phyloP scores from a whole-genome alignment of 1,139 yeast species.

The Nakaseomyces kungkrabaensis region DNA sequence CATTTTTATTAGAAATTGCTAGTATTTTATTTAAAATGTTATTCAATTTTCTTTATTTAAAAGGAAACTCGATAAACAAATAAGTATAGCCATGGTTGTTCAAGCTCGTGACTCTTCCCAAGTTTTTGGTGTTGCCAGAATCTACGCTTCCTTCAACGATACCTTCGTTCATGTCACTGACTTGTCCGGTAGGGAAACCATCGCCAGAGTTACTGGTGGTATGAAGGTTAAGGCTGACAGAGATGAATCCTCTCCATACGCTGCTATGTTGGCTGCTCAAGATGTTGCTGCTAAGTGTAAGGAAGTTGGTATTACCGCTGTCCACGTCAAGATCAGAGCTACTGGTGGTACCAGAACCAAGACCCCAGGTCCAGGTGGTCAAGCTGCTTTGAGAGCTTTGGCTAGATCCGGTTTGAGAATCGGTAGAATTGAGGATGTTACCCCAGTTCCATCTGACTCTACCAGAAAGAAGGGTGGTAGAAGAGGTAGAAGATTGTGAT shows the following conservation, averaged over 20 bases:
- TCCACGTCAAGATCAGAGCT: slow-evolving; percentile 99
- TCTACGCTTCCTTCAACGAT: slow-evolving; percentile 99
- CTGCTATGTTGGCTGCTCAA: slow-evolving; percentile 99
- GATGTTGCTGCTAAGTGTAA: slow-evolving; percentile 98
- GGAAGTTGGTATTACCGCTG: slow-evolving; percentile 99
- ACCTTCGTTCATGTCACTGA: slow-evolving; percentile 99
- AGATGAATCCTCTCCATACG: slow-evolving; percentile 99
- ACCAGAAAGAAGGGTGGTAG: slow-evolving; percentile 99
- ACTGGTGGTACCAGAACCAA: slow-evolving; percentile 99
- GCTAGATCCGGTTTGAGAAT: slow-evolving; percentile 99
- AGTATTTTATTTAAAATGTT: neutral
- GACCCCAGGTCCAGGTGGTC: slow-evolving; percentile 99
- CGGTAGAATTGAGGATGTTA: slow-evolving; percentile 99
- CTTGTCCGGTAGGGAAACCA: slow-evolving; percentile 99
- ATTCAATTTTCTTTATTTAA: neutral
- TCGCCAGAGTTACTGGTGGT: slow-evolving; percentile 99
- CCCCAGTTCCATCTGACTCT: slow-evolving; percentile 99
- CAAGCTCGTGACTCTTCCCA: slow-evolving; percentile 94
- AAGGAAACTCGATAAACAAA: neutral
- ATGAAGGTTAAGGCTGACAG: slow-evolving; percentile 99
- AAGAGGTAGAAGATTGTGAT: slow-evolving; percentile 99
- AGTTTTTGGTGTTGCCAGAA: slow-evolving; percentile 99
- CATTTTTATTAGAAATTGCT: neutral
- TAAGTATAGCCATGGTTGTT: slow-evolving; percentile 15
- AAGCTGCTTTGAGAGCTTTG: slow-evolving; percentile 98